Evolutionary conservation across 768 basidiomycete genomes (phyloP).

Genomic region (Tulasnella calospora): DNA sequence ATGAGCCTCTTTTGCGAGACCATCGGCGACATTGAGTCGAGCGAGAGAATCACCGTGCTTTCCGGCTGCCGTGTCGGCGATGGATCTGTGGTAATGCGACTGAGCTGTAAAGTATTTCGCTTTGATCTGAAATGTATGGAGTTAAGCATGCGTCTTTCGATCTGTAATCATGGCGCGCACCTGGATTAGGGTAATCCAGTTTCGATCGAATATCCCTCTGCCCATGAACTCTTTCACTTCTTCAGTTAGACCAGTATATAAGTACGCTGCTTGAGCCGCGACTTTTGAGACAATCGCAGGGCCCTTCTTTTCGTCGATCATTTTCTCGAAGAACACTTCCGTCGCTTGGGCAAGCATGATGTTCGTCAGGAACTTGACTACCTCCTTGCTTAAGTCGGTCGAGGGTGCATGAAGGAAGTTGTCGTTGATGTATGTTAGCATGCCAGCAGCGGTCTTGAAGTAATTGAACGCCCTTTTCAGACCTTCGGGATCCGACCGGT

Average conservation of each 20-base stretch:
- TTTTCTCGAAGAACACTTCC: constrained; percentile 94
- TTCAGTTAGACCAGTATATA: constrained; percentile 80
- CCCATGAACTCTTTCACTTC: constrained; percentile 96
- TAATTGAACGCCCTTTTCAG: constrained; percentile 91
- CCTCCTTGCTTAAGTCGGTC: constrained; percentile 88
- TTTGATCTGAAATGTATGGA: constrained; percentile 60
- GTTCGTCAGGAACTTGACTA: constrained; percentile 87
- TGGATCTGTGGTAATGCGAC: constrained; percentile 78
- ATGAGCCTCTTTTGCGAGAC: constrained; percentile 76
- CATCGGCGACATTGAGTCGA: constrained; percentile 70
- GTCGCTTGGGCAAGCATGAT: constrained; percentile 89
- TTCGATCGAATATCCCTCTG: constrained; percentile 90
- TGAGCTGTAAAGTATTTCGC: constrained; percentile 83
- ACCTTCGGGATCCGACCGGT: constrained; percentile 83
- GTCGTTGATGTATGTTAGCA: constrained; percentile 98
- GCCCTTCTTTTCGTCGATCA: constrained; percentile 82
- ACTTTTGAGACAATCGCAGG: constrained; percentile 75
- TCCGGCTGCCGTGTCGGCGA: constrained; percentile 66
- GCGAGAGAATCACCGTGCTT: constrained; percentile 86
- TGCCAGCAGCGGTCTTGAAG: constrained; percentile 83
- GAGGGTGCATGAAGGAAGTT: constrained; percentile 98
- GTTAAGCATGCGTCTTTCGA: neutral
- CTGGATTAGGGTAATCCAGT: constrained; percentile 86
- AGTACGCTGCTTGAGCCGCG: constrained; percentile 69
- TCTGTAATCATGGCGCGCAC: constrained; percentile 40